These are phyloP conservation scores for Aspergillus pseudoterreus DNA, from an alignment of 2,329 filamentous ascomycete species.

Conservation along the genomic window DNA sequence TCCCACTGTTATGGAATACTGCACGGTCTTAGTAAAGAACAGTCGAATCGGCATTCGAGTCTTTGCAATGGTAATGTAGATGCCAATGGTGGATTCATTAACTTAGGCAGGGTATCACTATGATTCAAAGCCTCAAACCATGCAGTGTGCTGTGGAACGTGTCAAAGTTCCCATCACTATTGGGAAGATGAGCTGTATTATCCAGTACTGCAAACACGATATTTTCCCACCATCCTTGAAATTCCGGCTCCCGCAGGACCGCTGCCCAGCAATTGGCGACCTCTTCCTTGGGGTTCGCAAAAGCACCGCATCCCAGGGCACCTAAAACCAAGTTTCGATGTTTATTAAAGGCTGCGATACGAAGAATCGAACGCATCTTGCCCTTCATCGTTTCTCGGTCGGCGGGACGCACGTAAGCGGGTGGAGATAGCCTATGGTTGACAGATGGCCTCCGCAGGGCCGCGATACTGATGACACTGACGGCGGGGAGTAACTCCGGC, in stretches of 20 bases:
- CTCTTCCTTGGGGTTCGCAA: constrained; percentile 58
- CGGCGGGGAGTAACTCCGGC: constrained; percentile 44
- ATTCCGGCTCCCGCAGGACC: constrained; percentile 60
- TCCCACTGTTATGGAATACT: too few species aligned
- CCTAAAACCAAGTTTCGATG: constrained; percentile 63
- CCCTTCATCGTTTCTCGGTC: constrained; percentile 56
- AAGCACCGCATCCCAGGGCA: constrained; percentile 66
- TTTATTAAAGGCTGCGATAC: constrained; percentile 55
- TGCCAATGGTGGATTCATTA: too few species aligned
- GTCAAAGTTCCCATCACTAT: constrained; percentile 29
- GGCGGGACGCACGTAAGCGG: constrained; percentile 37
- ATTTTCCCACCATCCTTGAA: constrained; percentile 61
- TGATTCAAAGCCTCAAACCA: constrained; percentile 24
- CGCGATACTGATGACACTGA: constrained; percentile 60
- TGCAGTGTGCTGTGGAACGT: constrained; percentile 28
- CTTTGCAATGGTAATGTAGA: too few species aligned
- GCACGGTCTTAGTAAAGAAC: too few species aligned
- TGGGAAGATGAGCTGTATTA: constrained; percentile 8
- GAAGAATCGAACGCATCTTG: constrained; percentile 61
- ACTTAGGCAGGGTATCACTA: too few species aligned
- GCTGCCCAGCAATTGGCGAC: constrained; percentile 62
- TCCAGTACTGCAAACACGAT: constrained; percentile 62
- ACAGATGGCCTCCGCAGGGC: constrained; percentile 47
- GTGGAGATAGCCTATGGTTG: constrained; percentile 3
- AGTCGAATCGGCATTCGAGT: too few species aligned